Evolutionary conservation across 805 yeast species (phyloP), one percentile per base, ranked within the genome.

Genomic region (Isabelozyma heimii): DNA sequence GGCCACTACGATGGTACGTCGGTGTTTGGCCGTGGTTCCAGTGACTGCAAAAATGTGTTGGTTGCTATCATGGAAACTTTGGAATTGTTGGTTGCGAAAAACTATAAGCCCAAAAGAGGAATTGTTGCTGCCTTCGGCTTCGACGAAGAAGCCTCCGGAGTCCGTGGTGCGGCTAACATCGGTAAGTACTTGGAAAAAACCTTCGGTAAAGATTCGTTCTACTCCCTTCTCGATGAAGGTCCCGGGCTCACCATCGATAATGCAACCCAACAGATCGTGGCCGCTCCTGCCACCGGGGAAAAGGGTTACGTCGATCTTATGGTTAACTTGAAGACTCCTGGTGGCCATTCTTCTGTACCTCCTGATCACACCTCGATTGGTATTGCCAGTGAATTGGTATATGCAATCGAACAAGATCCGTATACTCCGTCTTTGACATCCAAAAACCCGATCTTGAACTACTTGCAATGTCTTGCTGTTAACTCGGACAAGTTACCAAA

Each of bases 331-430:
- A 67, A 68, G 20, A 83, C 87, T 16, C 81, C 82, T 12, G 95
- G 95, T 37, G 95, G 95, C 8, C 95, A 87, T 61, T 82, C 92
- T 1, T 85, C 91, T 8, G 63, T 77, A n/a, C 94, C 95, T 8
- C 92, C 91, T 2, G 85, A 81, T 43, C 94, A 89, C 60, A 87
- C 95, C 5, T 77, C 87, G 2, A 87, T 89, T 66, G 96, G 94
- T 10, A 77, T 89, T 37, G 71, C 84, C 45, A 74, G 89, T 2
- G 82, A 85, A 49, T 69, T 88, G 47, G 72, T 84, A 9, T 64
- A 71, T 8, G 55, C 63, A 14, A 69, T 89, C 39, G 96, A 90
- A 63, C 62, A 65, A 9, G 76, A 80, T 51, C 85, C 84, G 7
- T 84, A 71, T 57, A 61, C 67, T 15, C 72, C 84, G 1, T 52